Conservation (phyloP, 345 rosid genomes). For the Fremontodendron californicum region DNA sequence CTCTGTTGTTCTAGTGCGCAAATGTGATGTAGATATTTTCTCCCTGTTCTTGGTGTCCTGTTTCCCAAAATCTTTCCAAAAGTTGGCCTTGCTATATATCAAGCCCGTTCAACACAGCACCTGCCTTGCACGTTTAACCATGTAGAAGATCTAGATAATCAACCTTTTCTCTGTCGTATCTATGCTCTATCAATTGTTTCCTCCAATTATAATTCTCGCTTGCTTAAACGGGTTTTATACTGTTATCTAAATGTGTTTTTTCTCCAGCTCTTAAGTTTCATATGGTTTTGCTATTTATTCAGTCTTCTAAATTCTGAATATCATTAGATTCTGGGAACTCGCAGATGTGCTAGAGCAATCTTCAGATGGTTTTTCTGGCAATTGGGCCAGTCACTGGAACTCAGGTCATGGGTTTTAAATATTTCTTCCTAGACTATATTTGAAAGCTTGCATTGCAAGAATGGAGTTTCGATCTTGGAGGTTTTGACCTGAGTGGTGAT, state of each 20-base stretch:
- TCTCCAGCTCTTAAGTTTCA: slow-evolving; percentile 20
- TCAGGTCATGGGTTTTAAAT: slow-evolving; percentile 50
- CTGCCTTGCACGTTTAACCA: background rate
- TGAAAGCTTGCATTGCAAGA: slow-evolving; percentile 48
- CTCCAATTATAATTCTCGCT: slow-evolving; percentile 7
- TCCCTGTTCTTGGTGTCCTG: background rate
- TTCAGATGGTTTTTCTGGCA: slow-evolving; percentile 64
- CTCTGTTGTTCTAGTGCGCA: background rate
- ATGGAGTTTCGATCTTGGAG: slow-evolving; percentile 46
- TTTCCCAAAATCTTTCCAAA: background rate
- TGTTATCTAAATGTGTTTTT: slow-evolving; percentile 7
- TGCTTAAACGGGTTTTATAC: slow-evolving; percentile 13
- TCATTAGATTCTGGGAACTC: slow-evolving; percentile 69
- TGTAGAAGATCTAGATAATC: background rate
- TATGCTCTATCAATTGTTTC: slow-evolving; percentile 8
- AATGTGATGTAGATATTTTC: background rate
- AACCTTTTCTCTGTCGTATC: background rate
- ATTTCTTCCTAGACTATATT: slow-evolving; percentile 36
- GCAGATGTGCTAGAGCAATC: slow-evolving; percentile 71
- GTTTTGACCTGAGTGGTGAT: slow-evolving; percentile 44
- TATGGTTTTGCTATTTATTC: slow-evolving; percentile 25
- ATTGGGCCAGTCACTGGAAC: slow-evolving; percentile 61
- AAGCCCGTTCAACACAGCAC: background rate
- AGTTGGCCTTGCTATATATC: background rate
- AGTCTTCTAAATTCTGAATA: slow-evolving; percentile 43